Evolutionary conservation across 371 early-diverging fungal species (phyloP).

Genomic region (Syncephalastrum monosporum): DNA sequence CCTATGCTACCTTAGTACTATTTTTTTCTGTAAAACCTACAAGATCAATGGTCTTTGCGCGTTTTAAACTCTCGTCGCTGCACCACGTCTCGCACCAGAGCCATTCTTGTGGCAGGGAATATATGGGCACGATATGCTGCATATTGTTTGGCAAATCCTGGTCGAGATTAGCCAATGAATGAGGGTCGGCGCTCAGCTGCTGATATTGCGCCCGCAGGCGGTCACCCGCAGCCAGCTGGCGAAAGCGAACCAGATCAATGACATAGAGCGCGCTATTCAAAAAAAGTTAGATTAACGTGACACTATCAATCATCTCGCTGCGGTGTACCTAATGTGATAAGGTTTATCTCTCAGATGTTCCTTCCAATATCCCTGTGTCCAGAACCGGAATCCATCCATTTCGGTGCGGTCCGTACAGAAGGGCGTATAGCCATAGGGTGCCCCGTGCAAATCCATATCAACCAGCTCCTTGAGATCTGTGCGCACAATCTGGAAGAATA

Average conservation of each 20-base stretch:
- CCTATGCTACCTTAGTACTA: constrained; percentile 5
- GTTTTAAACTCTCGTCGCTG: constrained; percentile 74
- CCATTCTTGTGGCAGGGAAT: constrained; percentile 94
- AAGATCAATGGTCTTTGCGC: constrained; percentile 95
- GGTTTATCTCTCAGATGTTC: constrained; percentile 82
- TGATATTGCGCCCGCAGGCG: constrained; percentile 92
- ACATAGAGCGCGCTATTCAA: constrained; percentile 82
- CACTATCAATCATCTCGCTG: neutral
- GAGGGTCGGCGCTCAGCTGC: constrained; percentile 81
- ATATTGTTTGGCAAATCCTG: constrained; percentile 97
- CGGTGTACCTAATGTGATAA: constrained; percentile 82
- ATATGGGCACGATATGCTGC: constrained; percentile 88
- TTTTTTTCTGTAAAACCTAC: constrained; percentile 36
- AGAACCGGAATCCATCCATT: constrained; percentile 96
- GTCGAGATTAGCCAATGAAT: constrained; percentile 91
- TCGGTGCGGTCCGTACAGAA: constrained; percentile 91
- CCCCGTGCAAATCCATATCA: constrained; percentile 88
- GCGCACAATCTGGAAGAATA: constrained; percentile 74
- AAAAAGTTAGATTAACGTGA: too few relatives aligned
- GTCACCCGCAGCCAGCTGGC: constrained; percentile 93
- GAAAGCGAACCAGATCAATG: constrained; percentile 88
- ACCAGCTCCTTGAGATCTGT: constrained; percentile 89
- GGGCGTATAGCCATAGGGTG: constrained; percentile 95
- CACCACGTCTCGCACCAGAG: constrained; percentile 98
- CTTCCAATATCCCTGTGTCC: constrained; percentile 96